Evolutionary conservation across 192 early-diverging fungal species (phyloP).

Genomic region (Backusella macrospora): DNA sequence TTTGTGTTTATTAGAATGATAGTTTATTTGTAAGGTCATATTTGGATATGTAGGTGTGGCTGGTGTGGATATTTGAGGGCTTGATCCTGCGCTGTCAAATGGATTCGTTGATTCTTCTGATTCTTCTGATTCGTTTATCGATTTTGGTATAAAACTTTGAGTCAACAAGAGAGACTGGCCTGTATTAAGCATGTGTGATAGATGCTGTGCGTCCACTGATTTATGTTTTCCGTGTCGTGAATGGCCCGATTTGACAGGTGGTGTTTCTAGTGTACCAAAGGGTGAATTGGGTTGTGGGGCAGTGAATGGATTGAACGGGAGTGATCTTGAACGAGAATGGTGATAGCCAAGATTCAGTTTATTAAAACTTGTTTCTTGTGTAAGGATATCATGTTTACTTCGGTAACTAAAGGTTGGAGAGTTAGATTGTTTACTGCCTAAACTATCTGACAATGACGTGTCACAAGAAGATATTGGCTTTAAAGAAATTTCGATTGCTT

Average conservation of each 20-base stretch:
- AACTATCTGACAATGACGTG: neutral
- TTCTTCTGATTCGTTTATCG: neutral
- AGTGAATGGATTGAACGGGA: constrained; percentile 10
- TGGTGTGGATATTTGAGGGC: neutral
- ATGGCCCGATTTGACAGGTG: neutral
- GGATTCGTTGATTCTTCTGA: neutral
- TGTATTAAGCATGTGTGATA: neutral
- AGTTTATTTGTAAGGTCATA: neutral
- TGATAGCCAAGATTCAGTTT: neutral
- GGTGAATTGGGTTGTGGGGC: neutral
- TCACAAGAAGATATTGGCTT: constrained; percentile 13
- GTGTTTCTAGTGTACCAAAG: neutral
- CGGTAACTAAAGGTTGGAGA: neutral
- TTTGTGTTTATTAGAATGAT: neutral
- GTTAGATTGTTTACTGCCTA: neutral
- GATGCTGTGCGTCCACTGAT: neutral
- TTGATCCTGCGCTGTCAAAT: neutral
- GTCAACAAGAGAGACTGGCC: constrained; percentile 2
- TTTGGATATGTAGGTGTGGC: neutral
- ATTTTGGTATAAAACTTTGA: neutral
- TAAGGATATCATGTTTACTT: neutral
- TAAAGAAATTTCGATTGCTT: constrained; percentile 4
- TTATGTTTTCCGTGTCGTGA: neutral
- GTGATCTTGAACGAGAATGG: neutral
- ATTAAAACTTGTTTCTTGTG: neutral